Evolutionary conservation across 257 asterid species (phyloP), one percentile per base, ranked within the genome.

Genomic region (Verbena officinalis): DNA sequence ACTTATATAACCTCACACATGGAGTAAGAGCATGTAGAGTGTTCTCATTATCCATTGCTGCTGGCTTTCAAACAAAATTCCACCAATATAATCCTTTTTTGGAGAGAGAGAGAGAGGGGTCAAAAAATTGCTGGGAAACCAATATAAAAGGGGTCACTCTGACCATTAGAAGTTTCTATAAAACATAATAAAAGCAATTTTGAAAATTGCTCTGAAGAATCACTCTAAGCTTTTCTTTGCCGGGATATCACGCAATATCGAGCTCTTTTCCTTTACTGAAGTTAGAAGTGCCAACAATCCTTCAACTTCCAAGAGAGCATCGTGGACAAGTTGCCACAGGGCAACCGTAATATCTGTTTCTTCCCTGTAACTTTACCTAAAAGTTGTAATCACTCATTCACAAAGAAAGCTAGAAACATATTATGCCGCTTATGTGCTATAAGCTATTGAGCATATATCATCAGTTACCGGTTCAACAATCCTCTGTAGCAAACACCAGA

Each of bases 261-360:
- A 17, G 16, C 30, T 38, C 2, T 24, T 33, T 13, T 24, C 54
- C 33, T n/a, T 30, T 62, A 55, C 15, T 36, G 31, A 48, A 62
- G 49, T 49, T 15, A 46, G 44, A 19, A 54, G 7, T 12, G 46
- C 22, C 36, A 34, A 31, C 39, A 53, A 44, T 12, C 54, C 16
- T 59, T 68, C 52, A 62, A 15, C 51, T 30, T 24, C 58, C 46
- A 61, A 70, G 17, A 33, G 44, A 48, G 46, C 30, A 10, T 33
- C 21, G 16, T 31, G 36, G 16, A 11, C 56, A 70, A 69, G n/a
- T 20, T 22, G 17, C 12, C 20, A 21, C 55, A 40, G 20, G 24
- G 48, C 50, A 65, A 30, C 7, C 31, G 30, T 19, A 13, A 6
- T 16, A 17, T 38, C 67, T 19, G 14, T 39, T 59, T 40, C 44